Evolutionary conservation across 306 rosid species (phyloP), one percentile per base, ranked within the genome.

Genomic region (Rosa persica): DNA sequence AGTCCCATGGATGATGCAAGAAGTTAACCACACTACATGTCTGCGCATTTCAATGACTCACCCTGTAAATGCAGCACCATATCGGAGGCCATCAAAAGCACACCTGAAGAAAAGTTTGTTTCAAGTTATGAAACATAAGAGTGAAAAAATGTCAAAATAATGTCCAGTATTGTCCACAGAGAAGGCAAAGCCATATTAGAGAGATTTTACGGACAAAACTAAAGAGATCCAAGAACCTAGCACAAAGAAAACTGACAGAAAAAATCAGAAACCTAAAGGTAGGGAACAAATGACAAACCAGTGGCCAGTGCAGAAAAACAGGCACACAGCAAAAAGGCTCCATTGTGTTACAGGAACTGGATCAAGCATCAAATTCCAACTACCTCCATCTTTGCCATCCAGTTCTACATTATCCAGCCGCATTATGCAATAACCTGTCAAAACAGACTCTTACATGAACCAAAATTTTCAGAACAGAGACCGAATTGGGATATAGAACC

Each of bases 11-110:
- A 43, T 44, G 15, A 72, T 20, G 25, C 12, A 52, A 52, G 8
- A 47, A 36, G 76, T 44, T 23, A 22, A 3, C 10, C 11, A 6
- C 49, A 78, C 46, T 64, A 70, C 55, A 76, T 44, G 52, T 44
- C n/a, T 15, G 43, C 2, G 27, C 20, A 73, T 55, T 39, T 54
- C 39, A 13, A 74, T 42, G 73, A 87, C 81, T 82, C 79, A 91
- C 98, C 98, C 98, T n/a, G 91, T 87, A 89, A 95, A 92, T 68
- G 98, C 98, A 85, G 98, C 98, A 66, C 91, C 93, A 76, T 95
- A 95, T 69, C 91, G 97, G 71, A 95, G 97, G 78, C 98, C 98
- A 80, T 95, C 98, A 81, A 95, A 95, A 67, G 98, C 98, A 81
- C 98, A 95, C 98, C 98, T 95, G 86, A 77, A 78, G 82, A 67